These are phyloP conservation scores for Rhizopogon sp. DNA, from an alignment of 768 basidiomycete species.

Conservation along the genomic window DNA sequence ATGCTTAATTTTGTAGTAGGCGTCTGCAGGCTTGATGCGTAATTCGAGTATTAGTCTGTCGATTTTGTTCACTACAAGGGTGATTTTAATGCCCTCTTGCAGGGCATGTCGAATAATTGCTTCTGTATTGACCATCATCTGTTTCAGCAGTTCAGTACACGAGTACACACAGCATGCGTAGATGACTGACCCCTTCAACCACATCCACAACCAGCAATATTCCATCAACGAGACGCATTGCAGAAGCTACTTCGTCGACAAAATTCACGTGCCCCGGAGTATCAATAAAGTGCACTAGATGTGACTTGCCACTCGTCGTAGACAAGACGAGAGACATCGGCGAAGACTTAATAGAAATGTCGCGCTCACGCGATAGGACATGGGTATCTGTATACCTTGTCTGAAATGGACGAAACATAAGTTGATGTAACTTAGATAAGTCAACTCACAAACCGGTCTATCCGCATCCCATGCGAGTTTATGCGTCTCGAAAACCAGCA, in stretches of 20 bases:
- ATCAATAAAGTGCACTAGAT: slow-evolving; percentile 90
- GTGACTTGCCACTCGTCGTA: slow-evolving; percentile 85
- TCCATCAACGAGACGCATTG: slow-evolving; percentile 85
- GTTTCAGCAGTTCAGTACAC: slow-evolving; percentile 10
- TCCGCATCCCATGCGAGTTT: slow-evolving; percentile 93
- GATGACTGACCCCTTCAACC: slow-evolving; percentile 78
- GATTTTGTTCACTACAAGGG: slow-evolving; percentile 95
- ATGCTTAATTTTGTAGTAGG: slow-evolving; percentile 98
- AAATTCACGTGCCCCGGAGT: slow-evolving; percentile 99
- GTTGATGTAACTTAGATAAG: slow-evolving; percentile 8
- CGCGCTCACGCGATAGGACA: slow-evolving; percentile 78
- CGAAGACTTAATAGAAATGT: slow-evolving; percentile 93
- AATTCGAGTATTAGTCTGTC: slow-evolving; percentile 96
- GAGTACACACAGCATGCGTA: background rate
- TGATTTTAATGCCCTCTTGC: slow-evolving; percentile 85
- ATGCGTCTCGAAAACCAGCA: slow-evolving; percentile 96
- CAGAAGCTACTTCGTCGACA: slow-evolving; percentile 92
- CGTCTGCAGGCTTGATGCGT: slow-evolving; percentile 91
- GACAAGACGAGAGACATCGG: slow-evolving; percentile 92
- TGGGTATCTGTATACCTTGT: slow-evolving; percentile 96
- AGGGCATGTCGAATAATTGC: slow-evolving; percentile 83
- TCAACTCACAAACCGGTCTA: slow-evolving; percentile 55
- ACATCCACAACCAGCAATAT: slow-evolving; percentile 93
- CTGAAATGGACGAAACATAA: slow-evolving; percentile 37
- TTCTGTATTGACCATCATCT: slow-evolving; percentile 94